phyloP scores from a whole-genome alignment of 2,329 filamentous ascomycete genomes.

The Epichloe baconii region DNA sequence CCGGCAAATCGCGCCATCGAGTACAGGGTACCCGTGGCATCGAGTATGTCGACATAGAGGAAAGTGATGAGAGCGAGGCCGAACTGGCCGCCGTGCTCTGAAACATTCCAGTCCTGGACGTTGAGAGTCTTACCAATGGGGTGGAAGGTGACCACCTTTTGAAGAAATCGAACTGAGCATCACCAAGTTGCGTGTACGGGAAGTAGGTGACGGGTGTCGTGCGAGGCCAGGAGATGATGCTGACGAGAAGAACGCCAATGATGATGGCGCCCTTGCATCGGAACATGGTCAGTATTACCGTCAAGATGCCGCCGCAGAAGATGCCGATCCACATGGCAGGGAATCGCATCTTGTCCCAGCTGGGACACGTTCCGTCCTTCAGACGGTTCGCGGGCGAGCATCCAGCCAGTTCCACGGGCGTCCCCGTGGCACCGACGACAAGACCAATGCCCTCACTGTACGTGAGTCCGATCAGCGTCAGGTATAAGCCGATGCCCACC shows the following conservation, averaged over 20 bases:
- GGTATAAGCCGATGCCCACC: conserved; percentile 74
- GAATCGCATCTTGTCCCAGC: conserved; percentile 61
- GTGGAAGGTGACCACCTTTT: conserved; percentile 79
- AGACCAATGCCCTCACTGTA: conserved; percentile 75
- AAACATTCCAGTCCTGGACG: conserved; percentile 63
- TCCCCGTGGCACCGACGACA: conserved; percentile 53
- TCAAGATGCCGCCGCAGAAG: conserved; percentile 72
- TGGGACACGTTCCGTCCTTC: conserved; percentile 44
- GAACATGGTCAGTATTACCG: conserved; percentile 70
- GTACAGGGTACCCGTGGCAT: conserved; percentile 76
- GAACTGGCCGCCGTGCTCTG: conserved; percentile 59
- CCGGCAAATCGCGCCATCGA: conserved; percentile 79
- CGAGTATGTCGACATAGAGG: conserved; percentile 80
- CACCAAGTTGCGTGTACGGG: conserved; percentile 55
- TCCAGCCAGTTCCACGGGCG: conserved; percentile 64
- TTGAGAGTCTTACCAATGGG: conserved; percentile 55
- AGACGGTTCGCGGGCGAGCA: conserved; percentile 37
- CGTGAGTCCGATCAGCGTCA: conserved; percentile 62
- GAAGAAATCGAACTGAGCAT: conserved; percentile 72
- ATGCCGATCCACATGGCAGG: conserved; percentile 81
- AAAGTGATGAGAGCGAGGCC: conserved; percentile 78
- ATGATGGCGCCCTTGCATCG: conserved; percentile 81
- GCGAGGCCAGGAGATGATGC: conserved; percentile 80
- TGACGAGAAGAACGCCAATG: conserved; percentile 68
- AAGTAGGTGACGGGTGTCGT: conserved; percentile 68